These are phyloP conservation scores for Colletotrichum sp. DNA, from an alignment of 2,329 filamentous ascomycete genomes.

Conservation along the genomic window DNA sequence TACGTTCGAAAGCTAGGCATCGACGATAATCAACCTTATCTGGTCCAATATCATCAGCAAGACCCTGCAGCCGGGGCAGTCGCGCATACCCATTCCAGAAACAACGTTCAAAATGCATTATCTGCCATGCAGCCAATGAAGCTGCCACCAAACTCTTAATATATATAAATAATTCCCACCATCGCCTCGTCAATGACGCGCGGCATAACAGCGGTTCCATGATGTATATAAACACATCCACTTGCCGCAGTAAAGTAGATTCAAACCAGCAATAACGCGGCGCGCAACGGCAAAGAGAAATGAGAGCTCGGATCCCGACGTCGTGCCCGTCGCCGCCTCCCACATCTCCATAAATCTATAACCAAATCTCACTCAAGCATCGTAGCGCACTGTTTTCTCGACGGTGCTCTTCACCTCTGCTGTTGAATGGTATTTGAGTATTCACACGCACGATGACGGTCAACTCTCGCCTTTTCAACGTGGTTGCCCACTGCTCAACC, in stretches of 20 bases:
- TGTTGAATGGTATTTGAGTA: background rate
- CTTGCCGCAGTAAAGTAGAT: fast-evolving
- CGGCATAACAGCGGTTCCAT: too few species aligned
- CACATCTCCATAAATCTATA: fast-evolving
- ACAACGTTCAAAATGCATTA: fast-evolving
- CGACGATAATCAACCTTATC: too few species aligned
- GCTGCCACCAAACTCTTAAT: background rate
- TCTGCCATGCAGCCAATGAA: too few species aligned
- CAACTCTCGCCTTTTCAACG: background rate
- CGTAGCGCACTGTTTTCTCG: background rate
- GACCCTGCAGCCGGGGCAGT: too few species aligned
- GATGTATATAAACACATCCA: background rate
- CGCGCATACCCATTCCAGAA: too few species aligned
- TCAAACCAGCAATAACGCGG: background rate
- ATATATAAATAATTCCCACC: background rate
- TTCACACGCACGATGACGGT: background rate
- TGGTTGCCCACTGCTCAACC: fast-evolving
- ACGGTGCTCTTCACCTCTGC: background rate
- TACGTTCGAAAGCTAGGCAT: too few species aligned
- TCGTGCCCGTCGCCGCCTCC: too few species aligned
- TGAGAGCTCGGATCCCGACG: too few species aligned
- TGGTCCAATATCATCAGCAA: too few species aligned
- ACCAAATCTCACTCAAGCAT: background rate
- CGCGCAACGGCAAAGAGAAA: too few species aligned
- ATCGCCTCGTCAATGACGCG: fast-evolving